Conservation (phyloP, 2,329 filamentous ascomycete genomes). For the Hypoxylon rubiginosum region DNA sequence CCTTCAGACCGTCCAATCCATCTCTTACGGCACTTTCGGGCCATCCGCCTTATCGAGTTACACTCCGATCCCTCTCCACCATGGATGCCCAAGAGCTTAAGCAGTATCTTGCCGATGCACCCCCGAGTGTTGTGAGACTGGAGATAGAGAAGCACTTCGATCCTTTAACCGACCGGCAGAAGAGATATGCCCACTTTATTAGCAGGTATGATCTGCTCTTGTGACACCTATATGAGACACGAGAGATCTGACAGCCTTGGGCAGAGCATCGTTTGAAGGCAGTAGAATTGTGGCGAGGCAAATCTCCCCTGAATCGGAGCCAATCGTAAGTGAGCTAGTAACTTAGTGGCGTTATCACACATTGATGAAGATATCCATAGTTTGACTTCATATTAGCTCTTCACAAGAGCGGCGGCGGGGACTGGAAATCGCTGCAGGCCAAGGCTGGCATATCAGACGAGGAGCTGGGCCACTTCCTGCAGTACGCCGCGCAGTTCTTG, state of each 20-base stretch:
- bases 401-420: slow-evolving; percentile 74
- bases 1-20: slow-evolving; percentile 15
- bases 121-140: slow-evolving; percentile 87
- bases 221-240: not conserved
- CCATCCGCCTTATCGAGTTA: slow-evolving; percentile 11
- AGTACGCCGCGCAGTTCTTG: slow-evolving; percentile 83
- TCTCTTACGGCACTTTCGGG: slow-evolving; percentile 1
- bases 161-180: slow-evolving; percentile 78
- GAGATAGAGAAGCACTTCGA: slow-evolving; percentile 96
- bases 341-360: slow-evolving; percentile 8
- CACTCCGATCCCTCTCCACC: slow-evolving; percentile 47
- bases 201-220: slow-evolving; percentile 69
- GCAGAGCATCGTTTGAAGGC: slow-evolving; percentile 81
- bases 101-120: slow-evolving; percentile 91
- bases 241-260: slow-evolving; percentile 16
- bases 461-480: slow-evolving; percentile 76
- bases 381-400: slow-evolving; percentile 84
- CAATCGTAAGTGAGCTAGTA: slow-evolving; percentile 61
- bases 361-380: slow-evolving; percentile 38
- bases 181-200: slow-evolving; percentile 92
- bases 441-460: slow-evolving; percentile 74
- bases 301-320: slow-evolving; percentile 83
- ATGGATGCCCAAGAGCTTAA: slow-evolving; percentile 73
- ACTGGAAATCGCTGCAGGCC: slow-evolving; percentile 77
- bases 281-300: slow-evolving; percentile 84